Conservation (phyloP, 306 rosid species). For the Glycine tomentella region DNA sequence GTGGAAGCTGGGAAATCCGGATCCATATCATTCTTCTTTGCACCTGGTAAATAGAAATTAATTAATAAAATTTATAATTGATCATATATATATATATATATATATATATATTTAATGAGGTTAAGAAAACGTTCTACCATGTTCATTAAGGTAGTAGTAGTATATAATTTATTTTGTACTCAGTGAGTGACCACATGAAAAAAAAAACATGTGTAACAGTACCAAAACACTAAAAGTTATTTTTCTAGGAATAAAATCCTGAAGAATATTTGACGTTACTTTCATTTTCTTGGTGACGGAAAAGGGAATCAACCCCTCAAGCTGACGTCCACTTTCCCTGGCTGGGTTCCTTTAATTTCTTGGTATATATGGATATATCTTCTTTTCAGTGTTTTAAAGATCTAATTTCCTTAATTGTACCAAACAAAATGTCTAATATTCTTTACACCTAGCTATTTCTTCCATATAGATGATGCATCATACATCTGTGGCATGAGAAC, state of each 20-base stretch:
- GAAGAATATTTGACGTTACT: slow-evolving; percentile 48
- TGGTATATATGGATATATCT: slow-evolving; percentile 19
- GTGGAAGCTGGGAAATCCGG: slow-evolving; percentile 22
- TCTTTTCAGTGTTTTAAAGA: slow-evolving; percentile 30
- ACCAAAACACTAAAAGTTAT: slow-evolving; percentile 27
- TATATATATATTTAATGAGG: neutral
- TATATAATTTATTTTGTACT: neutral
- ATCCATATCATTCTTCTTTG: slow-evolving; percentile 40
- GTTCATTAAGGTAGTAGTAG: neutral
- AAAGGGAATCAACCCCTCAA: slow-evolving; percentile 49
- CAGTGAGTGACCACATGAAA: neutral
- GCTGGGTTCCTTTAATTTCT: slow-evolving; percentile 9
- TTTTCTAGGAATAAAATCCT: slow-evolving; percentile 37
- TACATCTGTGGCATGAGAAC: slow-evolving; percentile 24
- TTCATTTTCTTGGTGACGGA: slow-evolving; percentile 38
- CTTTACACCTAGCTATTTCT: slow-evolving; percentile 33
- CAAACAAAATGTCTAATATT: slow-evolving; percentile 53
- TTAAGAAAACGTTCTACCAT: neutral
- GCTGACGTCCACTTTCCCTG: slow-evolving; percentile 43
- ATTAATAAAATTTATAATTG: neutral
- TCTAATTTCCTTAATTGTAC: slow-evolving; percentile 50
- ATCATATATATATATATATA: too few species aligned
- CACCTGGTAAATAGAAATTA: slow-evolving; percentile 40
- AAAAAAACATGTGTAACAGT: neutral
- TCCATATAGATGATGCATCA: neutral